Percentiles rank a stretch among this genome's conserved stretches.
These are phyloP conservation scores for Crithidia brevicula DNA, from an alignment of 208 protist genomes.

Conservation along the genomic window DNA sequence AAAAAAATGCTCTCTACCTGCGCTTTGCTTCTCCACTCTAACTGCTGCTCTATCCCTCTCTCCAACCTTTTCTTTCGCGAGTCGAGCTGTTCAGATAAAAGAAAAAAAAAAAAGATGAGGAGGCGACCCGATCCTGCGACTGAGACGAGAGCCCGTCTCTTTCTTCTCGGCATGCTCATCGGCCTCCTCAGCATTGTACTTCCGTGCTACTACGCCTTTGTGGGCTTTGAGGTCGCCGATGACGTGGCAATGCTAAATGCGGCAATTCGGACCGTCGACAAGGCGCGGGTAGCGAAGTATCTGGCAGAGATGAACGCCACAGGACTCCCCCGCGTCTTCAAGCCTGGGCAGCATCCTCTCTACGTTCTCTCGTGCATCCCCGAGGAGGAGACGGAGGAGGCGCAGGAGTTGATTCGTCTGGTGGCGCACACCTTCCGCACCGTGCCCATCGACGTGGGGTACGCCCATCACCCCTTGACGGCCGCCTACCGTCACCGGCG, in stretches of 20 bases:
- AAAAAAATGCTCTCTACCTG: neutral
- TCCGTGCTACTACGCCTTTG: conserved; percentile 15
- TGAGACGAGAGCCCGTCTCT: conserved; percentile 17
- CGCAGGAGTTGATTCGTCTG: conserved; percentile 24
- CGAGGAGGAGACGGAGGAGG: conserved; percentile 29
- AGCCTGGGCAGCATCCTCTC: conserved; percentile 20
- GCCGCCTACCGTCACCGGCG: conserved; percentile 51
- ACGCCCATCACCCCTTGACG: conserved; percentile 62
- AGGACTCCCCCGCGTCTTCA: neutral
- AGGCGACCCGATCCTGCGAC: neutral
- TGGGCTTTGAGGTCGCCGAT: neutral
- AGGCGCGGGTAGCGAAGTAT: neutral
- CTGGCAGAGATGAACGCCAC: conserved; percentile 9
- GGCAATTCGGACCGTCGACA: conserved; percentile 29
- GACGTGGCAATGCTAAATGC: conserved; percentile 19
- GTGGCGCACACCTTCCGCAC: conserved; percentile 24
- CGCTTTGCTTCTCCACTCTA: neutral
- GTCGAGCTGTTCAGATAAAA: too few relatives aligned
- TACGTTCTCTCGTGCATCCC: conserved; percentile 28
- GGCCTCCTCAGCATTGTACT: conserved; percentile 15
- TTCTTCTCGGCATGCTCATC: conserved; percentile 19
- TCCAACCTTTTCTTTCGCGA: too few relatives aligned
- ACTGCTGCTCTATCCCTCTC: neutral
- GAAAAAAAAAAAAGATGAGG: conserved; percentile 4
- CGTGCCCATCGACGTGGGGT: conserved; percentile 36